These are phyloP conservation scores for Alternaria sp. DNA, from an alignment of 2,329 filamentous ascomycete species.

Conservation along the genomic window DNA sequence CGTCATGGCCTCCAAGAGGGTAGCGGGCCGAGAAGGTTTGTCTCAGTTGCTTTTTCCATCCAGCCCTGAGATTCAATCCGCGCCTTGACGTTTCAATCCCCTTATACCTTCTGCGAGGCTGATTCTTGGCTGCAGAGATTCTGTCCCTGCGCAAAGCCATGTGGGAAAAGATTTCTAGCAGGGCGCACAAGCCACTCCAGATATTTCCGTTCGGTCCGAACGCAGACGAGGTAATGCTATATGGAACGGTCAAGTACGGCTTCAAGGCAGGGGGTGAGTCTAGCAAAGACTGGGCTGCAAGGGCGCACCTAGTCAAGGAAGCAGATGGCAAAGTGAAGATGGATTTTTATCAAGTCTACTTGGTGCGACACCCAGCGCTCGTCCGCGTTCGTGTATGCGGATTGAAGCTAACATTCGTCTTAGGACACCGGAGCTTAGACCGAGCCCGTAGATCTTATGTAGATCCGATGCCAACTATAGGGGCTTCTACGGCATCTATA, in stretches of 20 bases:
- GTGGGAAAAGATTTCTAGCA: slow-evolving; percentile 61
- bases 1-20: slow-evolving; percentile 61
- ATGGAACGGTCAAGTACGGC: slow-evolving; percentile 62
- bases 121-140: slow-evolving; percentile 53
- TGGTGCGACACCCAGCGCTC: slow-evolving; percentile 52
- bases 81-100: not conserved
- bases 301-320: slow-evolving; percentile 61
- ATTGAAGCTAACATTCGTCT: slow-evolving; percentile 14
- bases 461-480: not conserved
- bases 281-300: slow-evolving; percentile 63
- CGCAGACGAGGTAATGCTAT: slow-evolving; percentile 62
- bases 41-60: slow-evolving; percentile 6
- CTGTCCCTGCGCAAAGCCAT: slow-evolving; percentile 60
- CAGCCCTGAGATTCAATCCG: not conserved
- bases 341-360: slow-evolving; percentile 63
- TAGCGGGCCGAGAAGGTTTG: slow-evolving; percentile 56
- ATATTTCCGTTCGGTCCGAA: slow-evolving; percentile 60
- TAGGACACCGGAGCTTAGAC: slow-evolving; percentile 30
- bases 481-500: not conserved
- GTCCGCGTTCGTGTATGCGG: not conserved
- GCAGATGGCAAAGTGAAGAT: slow-evolving; percentile 63
- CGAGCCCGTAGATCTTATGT: slow-evolving; percentile 15
- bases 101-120: not conserved
- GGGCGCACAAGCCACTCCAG: slow-evolving; percentile 57
- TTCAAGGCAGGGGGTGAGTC: slow-evolving; percentile 60